Evolutionary conservation across 495 filamentous ascomycete species (phyloP).

Genomic region (Penicillium silybi): DNA sequence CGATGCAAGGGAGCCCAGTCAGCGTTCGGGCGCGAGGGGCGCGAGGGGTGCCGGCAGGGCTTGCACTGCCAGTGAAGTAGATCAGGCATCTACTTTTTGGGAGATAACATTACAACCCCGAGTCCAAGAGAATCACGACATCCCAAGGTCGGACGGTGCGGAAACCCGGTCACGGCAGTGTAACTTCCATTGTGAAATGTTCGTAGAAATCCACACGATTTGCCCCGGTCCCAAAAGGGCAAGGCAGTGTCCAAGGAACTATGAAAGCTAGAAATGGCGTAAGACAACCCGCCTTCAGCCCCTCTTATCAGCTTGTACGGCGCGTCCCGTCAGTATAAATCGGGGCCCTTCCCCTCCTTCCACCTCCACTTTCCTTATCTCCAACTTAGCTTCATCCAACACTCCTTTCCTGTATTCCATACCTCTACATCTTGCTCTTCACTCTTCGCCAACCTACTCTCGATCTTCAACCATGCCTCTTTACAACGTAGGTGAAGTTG

Average conservation of each 20-base stretch:
- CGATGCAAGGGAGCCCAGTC: background rate
- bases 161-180: slow-evolving; percentile 5
- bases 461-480: slow-evolving; percentile 55
- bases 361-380: slow-evolving; percentile 6
- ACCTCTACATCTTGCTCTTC: background rate
- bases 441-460: background rate
- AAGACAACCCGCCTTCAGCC: slow-evolving; percentile 12
- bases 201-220: background rate
- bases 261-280: slow-evolving; percentile 11
- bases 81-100: background rate
- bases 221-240: background rate
- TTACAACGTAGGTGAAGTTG: slow-evolving; percentile 56
- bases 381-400: slow-evolving; percentile 4
- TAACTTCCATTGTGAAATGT: background rate
- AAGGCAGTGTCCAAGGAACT: slow-evolving; percentile 12
- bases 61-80: background rate
- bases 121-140: slow-evolving; percentile 9
- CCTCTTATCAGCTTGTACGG: slow-evolving; percentile 15
- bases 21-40: background rate
- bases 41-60: background rate
- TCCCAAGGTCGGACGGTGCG: background rate
- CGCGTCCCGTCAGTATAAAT: slow-evolving; percentile 12
- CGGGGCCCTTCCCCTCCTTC: slow-evolving; percentile 3
- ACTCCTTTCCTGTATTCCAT: background rate
- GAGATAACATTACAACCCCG: background rate